Conservation (phyloP, 2,329 filamentous ascomycete genomes). For the Zarea fungicola region DNA sequence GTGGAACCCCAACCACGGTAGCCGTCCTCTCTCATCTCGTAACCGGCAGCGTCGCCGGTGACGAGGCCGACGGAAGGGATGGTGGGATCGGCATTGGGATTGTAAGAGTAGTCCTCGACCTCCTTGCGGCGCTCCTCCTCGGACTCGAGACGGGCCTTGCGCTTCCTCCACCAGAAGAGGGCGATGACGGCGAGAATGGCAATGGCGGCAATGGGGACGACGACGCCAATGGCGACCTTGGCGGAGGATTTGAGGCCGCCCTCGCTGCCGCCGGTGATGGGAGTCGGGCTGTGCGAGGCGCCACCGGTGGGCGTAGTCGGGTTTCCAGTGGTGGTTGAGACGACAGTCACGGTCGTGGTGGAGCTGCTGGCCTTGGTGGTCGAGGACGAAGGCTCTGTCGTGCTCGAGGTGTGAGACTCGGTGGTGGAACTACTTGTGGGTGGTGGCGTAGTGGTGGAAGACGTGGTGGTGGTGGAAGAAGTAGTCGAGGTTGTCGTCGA, state of each 20-base stretch:
- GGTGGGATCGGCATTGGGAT: slow-evolving; percentile 92
- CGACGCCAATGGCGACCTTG: slow-evolving; percentile 86
- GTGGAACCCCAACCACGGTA: slow-evolving; percentile 95
- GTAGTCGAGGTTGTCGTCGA: not conserved
- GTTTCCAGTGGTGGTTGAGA: slow-evolving; percentile 19
- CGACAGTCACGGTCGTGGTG: slow-evolving; percentile 25
- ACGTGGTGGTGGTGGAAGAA: not conserved
- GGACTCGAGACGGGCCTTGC: slow-evolving; percentile 76
- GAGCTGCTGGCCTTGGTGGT: slow-evolving; percentile 7
- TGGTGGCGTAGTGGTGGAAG: not conserved
- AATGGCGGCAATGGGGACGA: slow-evolving; percentile 86
- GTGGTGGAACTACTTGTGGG: too few species aligned
- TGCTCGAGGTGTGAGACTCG: too few species aligned
- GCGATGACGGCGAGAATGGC: slow-evolving; percentile 71
- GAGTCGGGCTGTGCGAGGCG: slow-evolving; percentile 23
- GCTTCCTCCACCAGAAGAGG: slow-evolving; percentile 82
- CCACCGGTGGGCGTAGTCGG: slow-evolving; percentile 23
- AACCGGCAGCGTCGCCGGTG: slow-evolving; percentile 32
- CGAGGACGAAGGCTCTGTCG: not conserved
- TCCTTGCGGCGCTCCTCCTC: slow-evolving; percentile 91
- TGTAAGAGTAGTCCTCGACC: slow-evolving; percentile 95
- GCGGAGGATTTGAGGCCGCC: slow-evolving; percentile 54
- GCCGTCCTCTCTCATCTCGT: too few species aligned
- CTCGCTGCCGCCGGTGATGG: slow-evolving; percentile 23
- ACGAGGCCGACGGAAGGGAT: slow-evolving; percentile 47